Conservation (phyloP, 768 basidiomycete species). For the Lentinula raphanica region DNA sequence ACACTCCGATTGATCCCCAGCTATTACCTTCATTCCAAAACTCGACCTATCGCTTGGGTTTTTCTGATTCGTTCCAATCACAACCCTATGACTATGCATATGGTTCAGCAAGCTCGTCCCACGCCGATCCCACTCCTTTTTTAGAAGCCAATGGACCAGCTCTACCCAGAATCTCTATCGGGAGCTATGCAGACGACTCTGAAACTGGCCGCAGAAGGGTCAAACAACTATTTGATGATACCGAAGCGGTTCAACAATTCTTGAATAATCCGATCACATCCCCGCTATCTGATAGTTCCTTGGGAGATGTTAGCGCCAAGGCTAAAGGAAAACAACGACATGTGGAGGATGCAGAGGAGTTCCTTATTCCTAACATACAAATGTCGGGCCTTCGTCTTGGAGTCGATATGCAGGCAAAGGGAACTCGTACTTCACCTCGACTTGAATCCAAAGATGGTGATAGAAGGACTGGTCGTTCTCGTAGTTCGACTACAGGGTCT, state of each 20-base stretch:
- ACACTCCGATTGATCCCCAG: neutral
- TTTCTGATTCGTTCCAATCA: neutral
- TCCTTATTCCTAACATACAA: neutral
- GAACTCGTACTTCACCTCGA: neutral
- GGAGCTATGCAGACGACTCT: neutral
- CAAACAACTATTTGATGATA: neutral
- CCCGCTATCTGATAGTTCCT: neutral
- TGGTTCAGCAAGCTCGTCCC: neutral
- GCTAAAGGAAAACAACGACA: conserved; percentile 4
- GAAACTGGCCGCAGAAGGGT: conserved; percentile 1
- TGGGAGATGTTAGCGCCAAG: conserved; percentile 1
- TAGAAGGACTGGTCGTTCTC: neutral
- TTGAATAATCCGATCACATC: neutral
- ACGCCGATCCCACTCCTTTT: neutral
- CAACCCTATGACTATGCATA: neutral
- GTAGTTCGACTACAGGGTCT: neutral
- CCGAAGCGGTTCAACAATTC: neutral
- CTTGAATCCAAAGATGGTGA: neutral
- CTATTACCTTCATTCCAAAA: neutral
- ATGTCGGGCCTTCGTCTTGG: conserved; percentile 5
- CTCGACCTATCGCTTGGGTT: neutral
- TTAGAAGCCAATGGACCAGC: neutral
- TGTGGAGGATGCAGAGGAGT: neutral
- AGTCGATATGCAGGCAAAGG: neutral
- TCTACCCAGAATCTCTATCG: neutral